These are phyloP conservation scores for Prunus kanzakura DNA, from an alignment of 306 rosid genomes.

Conservation along the genomic window DNA sequence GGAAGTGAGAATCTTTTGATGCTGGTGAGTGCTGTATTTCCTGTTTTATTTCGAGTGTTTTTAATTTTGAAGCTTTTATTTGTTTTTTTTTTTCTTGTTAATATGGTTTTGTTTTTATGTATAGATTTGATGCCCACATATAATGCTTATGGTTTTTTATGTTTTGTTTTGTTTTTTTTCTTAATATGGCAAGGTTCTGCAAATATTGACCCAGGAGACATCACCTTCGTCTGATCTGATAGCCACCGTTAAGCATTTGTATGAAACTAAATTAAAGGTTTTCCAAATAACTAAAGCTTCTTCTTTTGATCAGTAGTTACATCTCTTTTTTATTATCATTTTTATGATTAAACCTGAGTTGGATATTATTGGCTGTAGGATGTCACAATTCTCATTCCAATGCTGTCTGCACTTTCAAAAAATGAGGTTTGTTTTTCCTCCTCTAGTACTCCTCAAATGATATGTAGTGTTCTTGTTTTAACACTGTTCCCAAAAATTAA, in stretches of 20 bases:
- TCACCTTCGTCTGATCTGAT: conserved; percentile 77
- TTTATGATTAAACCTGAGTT: conserved; percentile 26
- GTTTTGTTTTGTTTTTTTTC: neutral
- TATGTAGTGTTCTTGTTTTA: neutral
- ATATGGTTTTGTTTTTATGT: neutral
- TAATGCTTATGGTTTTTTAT: conserved; percentile 20
- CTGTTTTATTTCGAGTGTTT: conserved; percentile 16
- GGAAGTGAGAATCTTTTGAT: conserved; percentile 94
- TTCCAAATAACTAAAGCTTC: conserved; percentile 23
- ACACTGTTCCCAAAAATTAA: neutral
- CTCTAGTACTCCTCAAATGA: neutral
- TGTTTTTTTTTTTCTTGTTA: conserved; percentile 3
- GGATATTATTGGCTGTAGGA: conserved; percentile 54
- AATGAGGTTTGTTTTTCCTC: conserved; percentile 59
- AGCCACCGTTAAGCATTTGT: conserved; percentile 82
- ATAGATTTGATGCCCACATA: neutral
- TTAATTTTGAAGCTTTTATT: neutral
- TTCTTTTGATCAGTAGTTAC: conserved; percentile 11
- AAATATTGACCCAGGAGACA: conserved; percentile 80
- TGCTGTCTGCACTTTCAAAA: conserved; percentile 83
- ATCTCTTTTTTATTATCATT: neutral
- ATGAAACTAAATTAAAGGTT: conserved; percentile 92
- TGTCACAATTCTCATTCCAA: conserved; percentile 94
- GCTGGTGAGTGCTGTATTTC: conserved; percentile 49
- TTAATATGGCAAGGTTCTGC: conserved; percentile 66